Evolutionary conservation across 129 eudicot species (phyloP), one percentile per base, ranked within the genome.

Genomic region (Pseudognaphalium luteoalbum): DNA sequence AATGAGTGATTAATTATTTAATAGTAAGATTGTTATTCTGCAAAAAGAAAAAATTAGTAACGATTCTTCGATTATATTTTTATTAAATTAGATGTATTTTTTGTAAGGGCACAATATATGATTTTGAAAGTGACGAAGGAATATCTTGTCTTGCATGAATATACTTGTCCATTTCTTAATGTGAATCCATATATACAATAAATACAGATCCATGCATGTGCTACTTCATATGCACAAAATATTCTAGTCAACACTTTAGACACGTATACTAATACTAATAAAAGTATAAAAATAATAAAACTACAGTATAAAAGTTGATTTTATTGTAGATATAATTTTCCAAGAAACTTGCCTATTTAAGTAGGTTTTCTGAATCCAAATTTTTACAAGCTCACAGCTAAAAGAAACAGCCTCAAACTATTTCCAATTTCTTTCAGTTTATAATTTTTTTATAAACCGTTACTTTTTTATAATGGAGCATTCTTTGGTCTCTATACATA

Each of bases 401-500:
- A 25, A 61, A 61, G 2, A 25, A 61, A 61, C 16, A 61, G 25
- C 16, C 60, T 54, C 22, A 4, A 54, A 4, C 60, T 54, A 54
- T 54, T 15, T 8, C 60, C 60, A 62, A 28, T 0, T 44, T 25
- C 28, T 25, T 44, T 44, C 33, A 14, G 29, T 3, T 62, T 16
- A 63, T 1, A 12, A 37, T 3, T 29, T 6, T 6, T 11, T 63
- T 10, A 29, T 5, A 62, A 0, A n/a, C 1, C n/a, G 5, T 62
- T 62, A 6, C 37, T 4, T 62, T 9, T 21, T 4, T 4, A 6
- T 8, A 63, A 63, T 63, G 68, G 68, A 63, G 3, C 41, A 83
- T 70, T 81, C 86, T 47, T 57, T 72, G 35, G 67, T 20, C 12
- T 85, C 89, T 5, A 85, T 88, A 21, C 54, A 83, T n/a, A 15